A percentile compares a stretch with the other conserved stretches of the same genome.
phyloP scores from a whole-genome alignment of 2,329 filamentous ascomycete species.

The Knufia fluminis region DNA sequence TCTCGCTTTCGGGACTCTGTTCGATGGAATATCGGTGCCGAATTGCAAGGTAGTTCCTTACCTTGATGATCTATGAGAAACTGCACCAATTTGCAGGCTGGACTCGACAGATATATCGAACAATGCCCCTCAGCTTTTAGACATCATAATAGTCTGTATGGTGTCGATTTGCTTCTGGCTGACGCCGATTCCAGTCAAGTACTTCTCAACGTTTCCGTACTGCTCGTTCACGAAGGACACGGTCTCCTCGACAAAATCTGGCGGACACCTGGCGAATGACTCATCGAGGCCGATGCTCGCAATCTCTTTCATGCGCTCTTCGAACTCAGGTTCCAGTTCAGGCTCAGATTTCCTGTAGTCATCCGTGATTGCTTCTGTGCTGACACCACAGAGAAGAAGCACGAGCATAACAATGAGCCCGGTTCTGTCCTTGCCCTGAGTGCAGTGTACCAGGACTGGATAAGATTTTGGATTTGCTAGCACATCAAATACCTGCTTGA shows the following conservation, averaged over 20 bases:
- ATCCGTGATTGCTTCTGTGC: constrained; percentile 48
- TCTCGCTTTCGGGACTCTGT: too few species aligned
- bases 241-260: constrained; percentile 54
- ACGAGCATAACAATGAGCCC: constrained; percentile 62
- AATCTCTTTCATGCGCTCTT: constrained; percentile 59
- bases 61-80: too few species aligned
- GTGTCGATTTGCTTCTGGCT: constrained; percentile 33
- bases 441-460: constrained; percentile 70
- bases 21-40: too few species aligned
- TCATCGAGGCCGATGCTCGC: constrained; percentile 59
- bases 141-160: constrained; percentile 1
- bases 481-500: constrained; percentile 59
- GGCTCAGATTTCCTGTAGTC: constrained; percentile 63
- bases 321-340: constrained; percentile 52
- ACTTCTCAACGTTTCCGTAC: constrained; percentile 59
- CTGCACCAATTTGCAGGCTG: too few species aligned
- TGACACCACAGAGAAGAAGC: constrained; percentile 50
- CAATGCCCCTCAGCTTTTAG: background rate
- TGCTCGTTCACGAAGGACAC: constrained; percentile 47
- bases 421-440: constrained; percentile 79
- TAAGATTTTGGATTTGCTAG: constrained; percentile 47
- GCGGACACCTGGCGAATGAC: constrained; percentile 61
- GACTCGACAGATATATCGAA: too few species aligned
- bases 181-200: constrained; percentile 57
- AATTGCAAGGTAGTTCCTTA: too few species aligned